Base-by-base conservation (phyloP, 768 basidiomycete species). In the Ramaria sp. region DNA sequence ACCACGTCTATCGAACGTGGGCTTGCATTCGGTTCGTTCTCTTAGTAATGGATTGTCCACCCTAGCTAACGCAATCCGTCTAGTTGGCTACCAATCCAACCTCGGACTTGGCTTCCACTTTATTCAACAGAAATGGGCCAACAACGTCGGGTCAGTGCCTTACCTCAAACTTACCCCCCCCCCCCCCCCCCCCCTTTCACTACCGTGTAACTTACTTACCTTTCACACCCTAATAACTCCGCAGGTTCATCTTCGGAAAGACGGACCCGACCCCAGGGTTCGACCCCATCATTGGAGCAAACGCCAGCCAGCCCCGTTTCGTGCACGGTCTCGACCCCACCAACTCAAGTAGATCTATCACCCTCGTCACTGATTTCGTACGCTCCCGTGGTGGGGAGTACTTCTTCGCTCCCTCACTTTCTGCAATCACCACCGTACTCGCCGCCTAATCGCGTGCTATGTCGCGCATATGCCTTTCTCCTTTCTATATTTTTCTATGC, bases 331-430 rank as follows among this genome's bases (percentile, higher is more conserved):
- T 56, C 15, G 48, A 43, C 39, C 47, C 36, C 3, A 27, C 37
- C 22, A 37, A 22, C 24, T 1, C 15, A 15, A 47, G 22, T 15
- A 18, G 52, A 15, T 39, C 47, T 6, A 56, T 62, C 15, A 37
- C 61, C 2, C 36, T 67, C n/a, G 58, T 60, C 0, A 51, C 48
- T 1, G 56, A 66, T 25, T 76, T 73, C 56, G 66, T 78, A 48
- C 61, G 70, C 28, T 67, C 77, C 38, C 69, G 72, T 22, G 74
- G 78, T 36, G 76, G 78, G 54, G 78, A 76, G 59, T 78, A 77
- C 61, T 78, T 78, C 63, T 78, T 78, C 65, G 63, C 70, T 5
- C 78, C 77, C 0, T 74, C 75, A 20, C 61, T 78, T 50, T 71
- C 71, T 30, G 72, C 70, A 3, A 64, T 79, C 20, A n/a, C 16